Conservation (phyloP, 495 filamentous ascomycete species). For the Monascus purpureus region DNA sequence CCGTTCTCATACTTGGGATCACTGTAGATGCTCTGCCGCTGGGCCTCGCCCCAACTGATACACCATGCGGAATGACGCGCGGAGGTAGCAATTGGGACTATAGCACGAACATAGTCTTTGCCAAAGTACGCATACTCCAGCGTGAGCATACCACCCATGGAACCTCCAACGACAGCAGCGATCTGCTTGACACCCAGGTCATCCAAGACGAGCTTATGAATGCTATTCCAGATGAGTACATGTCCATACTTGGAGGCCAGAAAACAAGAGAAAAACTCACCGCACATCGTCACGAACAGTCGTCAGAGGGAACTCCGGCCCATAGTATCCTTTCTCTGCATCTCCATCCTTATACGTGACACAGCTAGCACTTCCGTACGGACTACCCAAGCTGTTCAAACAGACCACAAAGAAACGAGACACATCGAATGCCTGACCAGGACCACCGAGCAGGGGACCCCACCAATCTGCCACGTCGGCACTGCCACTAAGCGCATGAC, state of each 20-base stretch:
- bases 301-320: slow-evolving; percentile 90
- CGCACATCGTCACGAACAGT: slow-evolving; percentile 92
- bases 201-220: slow-evolving; percentile 85
- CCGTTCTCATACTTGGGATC: slow-evolving; percentile 98
- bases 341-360: slow-evolving; percentile 79
- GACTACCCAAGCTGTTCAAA: slow-evolving; percentile 90
- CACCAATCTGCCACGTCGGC: slow-evolving; percentile 97
- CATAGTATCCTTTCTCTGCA: slow-evolving; percentile 61
- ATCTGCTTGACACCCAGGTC: slow-evolving; percentile 76
- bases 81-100: slow-evolving; percentile 91
- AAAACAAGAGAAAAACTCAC: slow-evolving; percentile 30
- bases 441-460: slow-evolving; percentile 83
- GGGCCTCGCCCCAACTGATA: slow-evolving; percentile 97
- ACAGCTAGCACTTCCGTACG: slow-evolving; percentile 91
- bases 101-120: slow-evolving; percentile 77
- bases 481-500: slow-evolving; percentile 90
- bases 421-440: slow-evolving; percentile 82
- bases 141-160: slow-evolving; percentile 95
- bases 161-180: slow-evolving; percentile 87
- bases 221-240: slow-evolving; percentile 33
- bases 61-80: slow-evolving; percentile 96
- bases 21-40: slow-evolving; percentile 94
- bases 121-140: slow-evolving; percentile 96
- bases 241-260: not conserved
- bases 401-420: slow-evolving; percentile 90